Evolutionary conservation across 768 basidiomycete species (phyloP).

Genomic region (Podaxis sp.): DNA sequence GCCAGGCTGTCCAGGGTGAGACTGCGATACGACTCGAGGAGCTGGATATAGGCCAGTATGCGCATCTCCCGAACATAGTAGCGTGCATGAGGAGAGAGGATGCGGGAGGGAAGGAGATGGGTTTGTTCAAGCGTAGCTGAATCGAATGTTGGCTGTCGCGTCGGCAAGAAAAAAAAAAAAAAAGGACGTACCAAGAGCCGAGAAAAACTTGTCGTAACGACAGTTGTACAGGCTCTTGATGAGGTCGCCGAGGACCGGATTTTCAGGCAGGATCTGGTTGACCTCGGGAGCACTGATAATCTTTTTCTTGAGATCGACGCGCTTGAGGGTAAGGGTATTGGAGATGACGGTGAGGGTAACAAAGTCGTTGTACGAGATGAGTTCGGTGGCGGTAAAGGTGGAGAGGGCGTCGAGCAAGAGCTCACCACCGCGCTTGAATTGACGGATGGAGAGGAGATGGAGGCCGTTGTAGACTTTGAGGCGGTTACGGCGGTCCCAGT

Average conservation of each 20-base stretch:
- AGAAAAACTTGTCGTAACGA: conserved; percentile 93
- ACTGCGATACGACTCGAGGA: conserved; percentile 89
- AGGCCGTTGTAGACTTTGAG: conserved; percentile 94
- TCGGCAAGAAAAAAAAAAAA: not conserved
- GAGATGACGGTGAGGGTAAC: conserved; percentile 82
- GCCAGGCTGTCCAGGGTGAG: conserved; percentile 87
- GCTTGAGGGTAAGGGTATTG: conserved; percentile 70
- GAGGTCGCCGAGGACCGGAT: conserved; percentile 80
- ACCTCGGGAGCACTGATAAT: conserved; percentile 90
- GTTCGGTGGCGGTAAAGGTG: conserved; percentile 92
- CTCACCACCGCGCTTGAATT: conserved; percentile 85
- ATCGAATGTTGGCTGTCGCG: not conserved
- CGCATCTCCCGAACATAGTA: conserved; percentile 96
- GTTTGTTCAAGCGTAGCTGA: conserved; percentile 86
- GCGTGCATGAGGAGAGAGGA: conserved; percentile 82
- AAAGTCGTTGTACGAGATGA: conserved; percentile 87
- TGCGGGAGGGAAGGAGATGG: conserved; percentile 82
- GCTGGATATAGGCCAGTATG: conserved; percentile 87
- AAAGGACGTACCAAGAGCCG: conserved; percentile 66
- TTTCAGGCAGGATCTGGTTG: conserved; percentile 76
- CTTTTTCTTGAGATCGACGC: conserved; percentile 92
- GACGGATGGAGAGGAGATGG: conserved; percentile 83
- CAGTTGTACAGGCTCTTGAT: conserved; percentile 89
- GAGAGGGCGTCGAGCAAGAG: conserved; percentile 89
- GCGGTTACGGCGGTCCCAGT: conserved; percentile 97